Evolutionary conservation across 2,329 filamentous ascomycete genomes (phyloP).

Genomic region (Cytospora paraplurivora): DNA sequence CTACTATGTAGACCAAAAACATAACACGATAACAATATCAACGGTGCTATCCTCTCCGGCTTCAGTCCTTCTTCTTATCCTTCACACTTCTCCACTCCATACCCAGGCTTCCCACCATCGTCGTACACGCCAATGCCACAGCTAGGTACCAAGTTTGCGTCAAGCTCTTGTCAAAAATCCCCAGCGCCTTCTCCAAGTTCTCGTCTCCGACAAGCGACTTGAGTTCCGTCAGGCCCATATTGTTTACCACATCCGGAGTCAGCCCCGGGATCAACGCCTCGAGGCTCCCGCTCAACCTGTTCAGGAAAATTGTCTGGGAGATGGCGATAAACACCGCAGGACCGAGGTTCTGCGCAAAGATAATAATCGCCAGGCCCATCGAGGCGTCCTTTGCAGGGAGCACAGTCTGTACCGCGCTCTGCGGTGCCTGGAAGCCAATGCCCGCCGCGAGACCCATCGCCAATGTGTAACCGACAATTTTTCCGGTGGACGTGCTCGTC

Average conservation of each 20-base stretch:
- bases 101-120: constrained; percentile 21
- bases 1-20: too few species aligned
- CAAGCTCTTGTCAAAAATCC: constrained; percentile 20
- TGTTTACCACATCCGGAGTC: constrained; percentile 2
- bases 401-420: constrained; percentile 25
- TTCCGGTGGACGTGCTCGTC: not conserved
- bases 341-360: constrained; percentile 44
- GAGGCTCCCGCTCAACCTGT: constrained; percentile 33
- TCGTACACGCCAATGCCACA: constrained; percentile 19
- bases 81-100: constrained; percentile 28
- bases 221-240: constrained; percentile 21
- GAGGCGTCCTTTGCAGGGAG: constrained; percentile 6
- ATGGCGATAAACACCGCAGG: constrained; percentile 45
- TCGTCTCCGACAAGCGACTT: constrained; percentile 17
- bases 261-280: constrained; percentile 16
- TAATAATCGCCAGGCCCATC: constrained; percentile 10
- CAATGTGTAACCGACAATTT: constrained; percentile 24
- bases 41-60: not conserved
- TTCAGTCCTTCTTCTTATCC: constrained; percentile 23
- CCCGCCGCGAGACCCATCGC: constrained; percentile 18
- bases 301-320: constrained; percentile 43
- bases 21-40: not conserved
- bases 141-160: constrained; percentile 29
- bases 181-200: constrained; percentile 13
- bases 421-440: constrained; percentile 23